Base-by-base conservation (phyloP, 78 protist species). In the Monosiga brevicollis region DNA sequence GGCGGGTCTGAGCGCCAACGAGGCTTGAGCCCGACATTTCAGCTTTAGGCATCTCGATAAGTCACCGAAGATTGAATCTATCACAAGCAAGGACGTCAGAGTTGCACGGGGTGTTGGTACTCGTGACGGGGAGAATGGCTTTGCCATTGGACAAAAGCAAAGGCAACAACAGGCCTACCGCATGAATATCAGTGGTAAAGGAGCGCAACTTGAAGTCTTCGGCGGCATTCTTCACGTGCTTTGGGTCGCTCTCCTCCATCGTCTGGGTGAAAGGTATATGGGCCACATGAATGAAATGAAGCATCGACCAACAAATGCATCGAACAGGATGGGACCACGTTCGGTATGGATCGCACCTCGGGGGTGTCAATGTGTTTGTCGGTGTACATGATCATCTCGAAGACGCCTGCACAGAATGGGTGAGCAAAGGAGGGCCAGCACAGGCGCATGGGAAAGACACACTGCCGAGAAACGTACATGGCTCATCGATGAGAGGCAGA, bases 211-310 rank as follows among this genome's bases (percentile, higher is more conserved):
- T 86, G 15, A 49, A 49, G 25, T 93, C 98, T 25, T 93, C 95
- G 36, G 86, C 86, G 39, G 95, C 76, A 23, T 94, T 94, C 36
- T 76, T 36, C 54, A 97, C 92, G 85, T 84, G 85, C 83, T 90
- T 87, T 34, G 99, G 96, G 78, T 95, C 99, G 36, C 92, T 83
- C 87, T 94, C 97, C 71, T 96, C 98, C 99, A 98, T 96, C 74
- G 88, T 78, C 34, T 79, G 84, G 29, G 15, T 6, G 29, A 49
- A 49, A 49, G n/a, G n/a, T n/a, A n/a, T n/a, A n/a, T n/a, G n/a
- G n/a, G n/a, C n/a, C n/a, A n/a, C n/a, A n/a, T n/a, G n/a, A n/a
- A n/a, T n/a, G n/a, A n/a, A n/a, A 35, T 0, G 26, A 36, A 37
- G 95, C 83, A 26, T 84, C 89, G 0, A 32, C 54, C 34, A 81